Base-by-base conservation (phyloP, 306 rosid genomes). In the Citrullus mucosospermus region DNA sequence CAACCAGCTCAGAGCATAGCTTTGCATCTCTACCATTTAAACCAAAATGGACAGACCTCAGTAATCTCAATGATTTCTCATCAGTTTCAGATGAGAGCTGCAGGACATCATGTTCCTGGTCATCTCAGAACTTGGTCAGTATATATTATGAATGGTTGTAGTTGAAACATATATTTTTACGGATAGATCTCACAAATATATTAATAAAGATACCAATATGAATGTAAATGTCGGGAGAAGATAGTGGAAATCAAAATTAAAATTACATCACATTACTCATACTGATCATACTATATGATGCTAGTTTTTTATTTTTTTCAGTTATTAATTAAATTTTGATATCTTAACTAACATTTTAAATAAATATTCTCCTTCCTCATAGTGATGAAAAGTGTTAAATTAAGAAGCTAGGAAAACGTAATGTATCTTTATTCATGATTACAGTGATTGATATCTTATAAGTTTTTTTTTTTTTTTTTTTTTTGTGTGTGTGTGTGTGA, bases 1-100 rank as follows among this genome's bases (percentile, higher is more conserved):
- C 99, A 44, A 88, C 90, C 67, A 85, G 93, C 80, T 89, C 99
- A 20, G 97, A 90, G 18, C 91, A 75, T 36, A 87, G 97, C 84
- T 25, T 79, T 65, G 87, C 86, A 62, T 91, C 98, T 61, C 43
- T 59, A 73, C 87, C 81, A 8, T 18, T 69, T 18, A 82, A 85
- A 62, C 72, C 81, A 39, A 90, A 78, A 86, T 79, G 79, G 79
- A 2, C 32, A 6, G 90, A 88, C 55, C 81, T 75, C 66, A 79
- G 25, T 79, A 86, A 85, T 70, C 75, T 79, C 18, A 85, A 86
- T 17, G 87, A 90, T 22, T 57, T 78, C 80, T 68, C 86, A 4
- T 85, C 91, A 34, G 38, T 87, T 78, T 86, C 97, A 30, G 84
- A 84, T 22, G 91, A 89, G 32, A 88, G 88, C 82, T 25, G 46